Base-by-base conservation (phyloP, 768 basidiomycete species). In the Pisolithus albus region DNA sequence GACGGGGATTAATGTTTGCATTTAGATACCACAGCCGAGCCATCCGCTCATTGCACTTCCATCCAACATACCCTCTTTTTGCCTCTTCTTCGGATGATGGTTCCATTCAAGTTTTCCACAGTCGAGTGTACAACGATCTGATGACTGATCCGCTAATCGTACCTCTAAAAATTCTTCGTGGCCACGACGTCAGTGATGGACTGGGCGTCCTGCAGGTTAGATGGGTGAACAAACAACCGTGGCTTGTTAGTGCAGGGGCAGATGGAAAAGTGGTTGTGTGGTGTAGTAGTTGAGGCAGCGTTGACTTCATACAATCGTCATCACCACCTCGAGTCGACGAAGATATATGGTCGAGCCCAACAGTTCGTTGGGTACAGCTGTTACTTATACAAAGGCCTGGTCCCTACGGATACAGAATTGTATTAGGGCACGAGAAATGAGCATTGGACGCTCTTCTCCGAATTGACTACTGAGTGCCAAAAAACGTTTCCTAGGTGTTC, bases 61-160 rank as follows among this genome's bases (percentile, higher is more conserved):
- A 96, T 65, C 89, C 92, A 16, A 83, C 83, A 42, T 92, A 95
- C 70, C 96, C 96, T 24, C 81, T 99, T 21, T 98, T 99, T 67
- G 92, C 92, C 10, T 94, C 92, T 6, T 89, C 92, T 40, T 94
- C 93, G 21, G 96, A 99, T 68, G 96, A 97, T 68, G 96, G 96
- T 26, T 85, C 91, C 39, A 91, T 98, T 59, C 95, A 98, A 67
- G 75, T 99, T 58, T 98, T 99, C 82, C 96, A 99, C 69, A 81
- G 88, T 30, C 82, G 94, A 55, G 88, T 98, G 42, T 98, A 89
- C 72, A 87, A 82, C 62, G 96, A 99, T 67, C 78, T 97, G 43
- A 88, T 96, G 83, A 94, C 90, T 42, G 95, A 99, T 70, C 95
- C 96, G 30, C 75, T 98, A 52, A 97, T 99, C 60, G 95, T 99